Percentiles rank a stretch among this genome's conserved stretches.
phyloP scores from a whole-genome alignment of 1,139 yeast species.

The Suhomyces panamericanus region DNA sequence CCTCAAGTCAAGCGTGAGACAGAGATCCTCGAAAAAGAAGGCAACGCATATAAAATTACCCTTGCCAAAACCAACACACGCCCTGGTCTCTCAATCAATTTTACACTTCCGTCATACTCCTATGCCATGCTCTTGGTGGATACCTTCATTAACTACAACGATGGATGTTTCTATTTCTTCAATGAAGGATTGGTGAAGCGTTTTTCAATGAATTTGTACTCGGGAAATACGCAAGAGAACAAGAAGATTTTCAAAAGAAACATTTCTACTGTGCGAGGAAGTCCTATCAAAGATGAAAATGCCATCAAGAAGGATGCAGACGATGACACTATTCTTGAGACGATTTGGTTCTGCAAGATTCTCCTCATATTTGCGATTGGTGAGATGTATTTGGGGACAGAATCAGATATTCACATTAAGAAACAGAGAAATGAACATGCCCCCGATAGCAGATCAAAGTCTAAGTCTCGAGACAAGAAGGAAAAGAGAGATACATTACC shows the following conservation, averaged over 20 bases:
- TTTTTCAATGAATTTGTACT: constrained; percentile 60
- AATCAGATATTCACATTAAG: constrained; percentile 44
- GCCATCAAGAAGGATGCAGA: constrained; percentile 45
- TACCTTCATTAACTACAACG: constrained; percentile 74
- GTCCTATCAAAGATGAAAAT: constrained; percentile 44
- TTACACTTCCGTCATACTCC: constrained; percentile 73
- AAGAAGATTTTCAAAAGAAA: constrained; percentile 42
- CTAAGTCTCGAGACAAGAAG: constrained; percentile 13
- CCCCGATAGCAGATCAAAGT: constrained; percentile 13
- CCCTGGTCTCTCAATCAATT: constrained; percentile 66
- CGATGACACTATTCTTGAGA: constrained; percentile 63
- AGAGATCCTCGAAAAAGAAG: constrained; percentile 63
- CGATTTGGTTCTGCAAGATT: constrained; percentile 80
- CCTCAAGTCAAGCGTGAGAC: constrained; percentile 33
- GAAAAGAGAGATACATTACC: constrained; percentile 49
- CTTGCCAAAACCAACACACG: constrained; percentile 66
- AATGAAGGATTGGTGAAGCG: constrained; percentile 76
- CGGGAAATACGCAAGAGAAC: constrained; percentile 45
- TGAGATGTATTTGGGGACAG: constrained; percentile 80
- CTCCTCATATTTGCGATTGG: constrained; percentile 78
- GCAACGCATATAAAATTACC: constrained; percentile 70
- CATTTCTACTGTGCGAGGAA: constrained; percentile 25
- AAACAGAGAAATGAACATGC: constrained; percentile 12
- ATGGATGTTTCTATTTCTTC: constrained; percentile 84
- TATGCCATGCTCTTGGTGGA: constrained; percentile 75